Evolutionary conservation across 345 rosid species (phyloP).

Genomic region (Cardamine occulta): DNA sequence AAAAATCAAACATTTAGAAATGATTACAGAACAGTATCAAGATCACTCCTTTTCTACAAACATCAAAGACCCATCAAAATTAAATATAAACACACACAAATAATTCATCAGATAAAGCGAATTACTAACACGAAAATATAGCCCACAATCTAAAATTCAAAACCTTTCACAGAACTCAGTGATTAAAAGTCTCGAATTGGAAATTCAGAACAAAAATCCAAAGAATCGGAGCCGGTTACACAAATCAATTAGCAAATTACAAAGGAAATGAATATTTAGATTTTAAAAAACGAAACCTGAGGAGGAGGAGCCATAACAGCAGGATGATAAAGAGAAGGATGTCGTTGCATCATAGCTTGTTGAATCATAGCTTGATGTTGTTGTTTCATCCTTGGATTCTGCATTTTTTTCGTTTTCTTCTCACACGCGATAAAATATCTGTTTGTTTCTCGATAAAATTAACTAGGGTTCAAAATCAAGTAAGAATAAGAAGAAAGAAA

Average conservation of each 20-base stretch:
- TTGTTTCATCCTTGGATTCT: constrained; percentile 54
- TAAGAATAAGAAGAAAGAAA: background rate
- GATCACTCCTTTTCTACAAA: background rate
- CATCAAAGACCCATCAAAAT: constrained; percentile 25
- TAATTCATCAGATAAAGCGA: background rate
- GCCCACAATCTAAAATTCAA: constrained; percentile 12
- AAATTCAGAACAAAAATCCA: constrained; percentile 15
- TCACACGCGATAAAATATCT: constrained; percentile 18
- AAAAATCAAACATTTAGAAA: background rate
- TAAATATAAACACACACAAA: background rate
- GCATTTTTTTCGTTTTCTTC: constrained; percentile 37
- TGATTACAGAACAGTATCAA: background rate
- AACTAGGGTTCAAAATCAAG: constrained; percentile 43
- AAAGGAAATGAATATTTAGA: background rate
- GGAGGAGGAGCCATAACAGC: constrained; percentile 87
- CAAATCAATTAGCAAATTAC: background rate
- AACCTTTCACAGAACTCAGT: constrained; percentile 1
- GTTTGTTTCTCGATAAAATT: constrained; percentile 23
- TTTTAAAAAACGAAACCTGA: constrained; percentile 59
- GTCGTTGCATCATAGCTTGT: constrained; percentile 73
- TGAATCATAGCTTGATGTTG: constrained; percentile 87
- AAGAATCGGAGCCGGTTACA: background rate
- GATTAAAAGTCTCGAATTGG: constrained; percentile 1
- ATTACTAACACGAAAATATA: background rate
- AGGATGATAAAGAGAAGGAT: constrained; percentile 91